Percentiles rank a stretch among this genome's conserved stretches.
Conservation (phyloP, 2,329 filamentous ascomycete species). For the Colletotrichum sp. region DNA sequence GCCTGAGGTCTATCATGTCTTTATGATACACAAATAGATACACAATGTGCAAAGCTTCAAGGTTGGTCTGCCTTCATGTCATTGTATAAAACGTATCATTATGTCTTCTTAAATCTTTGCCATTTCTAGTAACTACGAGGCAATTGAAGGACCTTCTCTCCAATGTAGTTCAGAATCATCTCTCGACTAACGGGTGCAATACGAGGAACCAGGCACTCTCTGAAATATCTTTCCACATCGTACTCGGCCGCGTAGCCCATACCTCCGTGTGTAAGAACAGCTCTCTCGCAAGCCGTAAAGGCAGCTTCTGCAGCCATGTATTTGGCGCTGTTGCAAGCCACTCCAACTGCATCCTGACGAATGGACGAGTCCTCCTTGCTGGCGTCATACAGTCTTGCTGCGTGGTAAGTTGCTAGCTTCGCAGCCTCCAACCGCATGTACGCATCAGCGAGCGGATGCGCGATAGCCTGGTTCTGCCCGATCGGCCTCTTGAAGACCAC, state of each 20-base stretch:
- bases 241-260: conserved; percentile 72
- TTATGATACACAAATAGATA: background rate
- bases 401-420: conserved; percentile 70
- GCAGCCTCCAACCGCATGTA: conserved; percentile 71
- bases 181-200: conserved; percentile 71
- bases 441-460: conserved; percentile 69
- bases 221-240: conserved; percentile 68
- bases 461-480: conserved; percentile 69
- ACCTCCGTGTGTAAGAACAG: conserved; percentile 63
- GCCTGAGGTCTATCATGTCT: background rate
- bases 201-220: conserved; percentile 69
- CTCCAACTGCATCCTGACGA: conserved; percentile 61
- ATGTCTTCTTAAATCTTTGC: background rate
- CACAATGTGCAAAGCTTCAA: background rate
- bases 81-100: background rate
- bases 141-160: conserved; percentile 69
- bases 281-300: conserved; percentile 66
- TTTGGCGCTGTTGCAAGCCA: conserved; percentile 74
- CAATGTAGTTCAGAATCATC: conserved; percentile 79
- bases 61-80: background rate
- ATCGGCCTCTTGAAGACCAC: conserved; percentile 71
- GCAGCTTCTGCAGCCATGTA: conserved; percentile 72
- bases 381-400: conserved; percentile 65
- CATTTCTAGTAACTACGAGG: conserved; percentile 67
- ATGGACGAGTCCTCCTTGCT: conserved; percentile 55